Percentiles rank a stretch among this genome's conserved stretches.
phyloP scores from a whole-genome alignment of 768 basidiomycete genomes.

The Xanthoconium stramineum region DNA sequence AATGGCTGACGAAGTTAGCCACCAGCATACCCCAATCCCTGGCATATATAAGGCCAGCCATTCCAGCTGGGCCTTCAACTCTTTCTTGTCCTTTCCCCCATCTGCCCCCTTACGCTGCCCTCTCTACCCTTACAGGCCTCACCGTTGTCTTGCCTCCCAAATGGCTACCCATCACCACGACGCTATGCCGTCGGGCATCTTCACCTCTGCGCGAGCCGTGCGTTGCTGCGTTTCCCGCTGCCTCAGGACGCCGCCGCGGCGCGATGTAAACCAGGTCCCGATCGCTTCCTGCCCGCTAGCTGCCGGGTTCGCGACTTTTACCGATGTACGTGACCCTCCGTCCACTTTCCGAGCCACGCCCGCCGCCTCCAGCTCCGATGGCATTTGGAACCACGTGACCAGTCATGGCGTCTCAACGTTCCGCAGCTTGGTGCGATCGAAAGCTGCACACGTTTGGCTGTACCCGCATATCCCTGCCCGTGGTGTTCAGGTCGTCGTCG shows the following conservation, averaged over 20 bases:
- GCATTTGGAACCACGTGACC: not conserved
- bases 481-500: not conserved
- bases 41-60: slow-evolving; percentile 5
- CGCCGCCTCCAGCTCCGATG: not conserved
- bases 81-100: not conserved
- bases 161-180: slow-evolving; percentile 4
- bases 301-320: not conserved
- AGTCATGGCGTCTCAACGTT: not conserved
- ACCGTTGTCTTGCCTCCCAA: not conserved
- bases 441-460: slow-evolving; percentile 3
- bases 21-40: not conserved
- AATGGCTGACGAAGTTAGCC: not conserved
- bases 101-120: not conserved
- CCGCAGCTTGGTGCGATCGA: not conserved
- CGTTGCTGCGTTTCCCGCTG: not conserved
- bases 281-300: not conserved
- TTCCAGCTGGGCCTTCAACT: not conserved
- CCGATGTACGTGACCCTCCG: not conserved
- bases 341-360: no score
- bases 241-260: not conserved
- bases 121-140: not conserved
- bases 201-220: not conserved
- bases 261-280: not conserved
- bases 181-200: not conserved
- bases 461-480: slow-evolving; percentile 5